Percentiles rank a stretch among this genome's conserved stretches.
phyloP scores from a whole-genome alignment of 306 rosid genomes.

The Citrullus amarus region DNA sequence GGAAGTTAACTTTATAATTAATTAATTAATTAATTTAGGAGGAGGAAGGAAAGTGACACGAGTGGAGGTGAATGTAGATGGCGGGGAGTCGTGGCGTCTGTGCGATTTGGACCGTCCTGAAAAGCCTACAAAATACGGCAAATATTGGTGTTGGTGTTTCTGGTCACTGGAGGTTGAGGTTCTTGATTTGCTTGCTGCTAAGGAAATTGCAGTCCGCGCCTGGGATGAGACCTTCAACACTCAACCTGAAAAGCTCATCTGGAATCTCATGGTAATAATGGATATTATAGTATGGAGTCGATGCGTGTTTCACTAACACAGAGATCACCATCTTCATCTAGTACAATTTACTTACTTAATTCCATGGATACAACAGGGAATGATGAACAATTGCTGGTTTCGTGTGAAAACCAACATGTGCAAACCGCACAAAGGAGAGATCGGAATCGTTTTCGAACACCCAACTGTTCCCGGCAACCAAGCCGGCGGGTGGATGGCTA shows the following conservation, averaged over 20 bases:
- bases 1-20: neutral
- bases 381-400: constrained; percentile 96
- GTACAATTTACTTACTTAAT: neutral
- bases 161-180: constrained; percentile 76
- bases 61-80: constrained; percentile 66
- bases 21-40: constrained; percentile 20
- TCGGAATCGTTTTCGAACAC: constrained; percentile 63
- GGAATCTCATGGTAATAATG: constrained; percentile 64
- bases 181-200: constrained; percentile 42
- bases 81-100: constrained; percentile 66
- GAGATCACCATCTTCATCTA: too few species aligned
- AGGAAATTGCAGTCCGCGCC: constrained; percentile 63
- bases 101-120: constrained; percentile 41
- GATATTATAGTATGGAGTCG: too few species aligned
- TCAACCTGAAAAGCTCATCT: constrained; percentile 74
- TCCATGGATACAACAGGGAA: constrained; percentile 32
- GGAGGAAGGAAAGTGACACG: constrained; percentile 87
- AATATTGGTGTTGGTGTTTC: constrained; percentile 91
- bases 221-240: constrained; percentile 81
- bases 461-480: constrained; percentile 71
- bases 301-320: too few species aligned
- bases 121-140: constrained; percentile 56
- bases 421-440: constrained; percentile 50
- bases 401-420: constrained; percentile 50
- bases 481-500: constrained; percentile 85